Evolutionary conservation across 2,329 filamentous ascomycete species (phyloP).

Genomic region (Penicillium oxalicum): DNA sequence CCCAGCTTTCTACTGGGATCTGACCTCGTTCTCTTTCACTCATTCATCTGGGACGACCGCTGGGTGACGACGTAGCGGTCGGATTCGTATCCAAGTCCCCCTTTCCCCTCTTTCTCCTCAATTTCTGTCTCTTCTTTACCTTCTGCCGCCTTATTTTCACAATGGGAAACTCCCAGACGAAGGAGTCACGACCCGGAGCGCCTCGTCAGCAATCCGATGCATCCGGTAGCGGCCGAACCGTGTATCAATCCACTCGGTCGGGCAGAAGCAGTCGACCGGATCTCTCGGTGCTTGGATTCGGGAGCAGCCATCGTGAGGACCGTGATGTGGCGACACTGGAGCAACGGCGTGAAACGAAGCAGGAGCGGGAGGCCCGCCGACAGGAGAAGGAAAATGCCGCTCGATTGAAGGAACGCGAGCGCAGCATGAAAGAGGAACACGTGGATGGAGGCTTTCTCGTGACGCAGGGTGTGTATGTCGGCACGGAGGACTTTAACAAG

Average conservation of each 20-base stretch:
- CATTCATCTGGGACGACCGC: no score
- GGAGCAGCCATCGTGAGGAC: conserved; percentile 41
- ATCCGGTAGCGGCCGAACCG: conserved; percentile 20
- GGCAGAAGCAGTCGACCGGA: conserved; percentile 53
- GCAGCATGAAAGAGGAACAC: conserved; percentile 84
- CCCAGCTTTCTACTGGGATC: no score
- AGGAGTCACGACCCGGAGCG: conserved; percentile 36
- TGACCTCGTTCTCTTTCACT: no score
- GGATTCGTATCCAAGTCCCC: neutral
- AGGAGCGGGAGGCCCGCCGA: conserved; percentile 81
- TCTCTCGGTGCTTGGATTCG: conserved; percentile 54
- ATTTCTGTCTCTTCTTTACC: neutral
- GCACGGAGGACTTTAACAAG: conserved; percentile 90
- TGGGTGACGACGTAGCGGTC: no score
- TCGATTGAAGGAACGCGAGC: conserved; percentile 76
- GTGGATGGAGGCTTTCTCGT: conserved; percentile 93
- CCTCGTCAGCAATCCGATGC: conserved; percentile 30
- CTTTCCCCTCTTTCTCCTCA: neutral
- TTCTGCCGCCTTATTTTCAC: conserved; percentile 2
- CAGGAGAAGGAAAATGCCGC: conserved; percentile 72
- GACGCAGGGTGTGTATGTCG: conserved; percentile 88
- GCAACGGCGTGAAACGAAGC: conserved; percentile 74
- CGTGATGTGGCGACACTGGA: conserved; percentile 49
- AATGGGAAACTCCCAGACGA: conserved; percentile 46
- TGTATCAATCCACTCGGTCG: conserved; percentile 37